These are phyloP conservation scores for Termitomyces titanicus DNA, from an alignment of 768 basidiomycete species.

Conservation along the genomic window DNA sequence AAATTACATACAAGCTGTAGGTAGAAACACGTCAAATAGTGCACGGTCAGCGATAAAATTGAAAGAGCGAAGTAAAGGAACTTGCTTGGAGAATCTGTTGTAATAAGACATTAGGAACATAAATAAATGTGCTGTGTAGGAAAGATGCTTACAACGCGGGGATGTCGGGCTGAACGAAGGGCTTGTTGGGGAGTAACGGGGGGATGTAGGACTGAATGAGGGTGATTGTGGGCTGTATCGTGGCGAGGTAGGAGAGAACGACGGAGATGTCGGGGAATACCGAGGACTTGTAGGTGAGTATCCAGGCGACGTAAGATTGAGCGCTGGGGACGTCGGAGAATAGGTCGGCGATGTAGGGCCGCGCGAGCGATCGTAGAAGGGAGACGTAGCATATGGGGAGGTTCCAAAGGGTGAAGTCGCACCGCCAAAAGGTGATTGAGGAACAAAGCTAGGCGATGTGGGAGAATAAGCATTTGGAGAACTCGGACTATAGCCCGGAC, in stretches of 20 bases:
- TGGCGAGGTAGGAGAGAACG: constrained; percentile 83
- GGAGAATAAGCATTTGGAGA: constrained; percentile 89
- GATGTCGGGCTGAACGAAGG: constrained; percentile 93
- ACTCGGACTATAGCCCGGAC: constrained; percentile 85
- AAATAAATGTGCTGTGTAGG: constrained; percentile 1
- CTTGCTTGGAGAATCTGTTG: constrained; percentile 78
- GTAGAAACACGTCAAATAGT: constrained; percentile 3
- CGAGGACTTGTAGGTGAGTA: constrained; percentile 84
- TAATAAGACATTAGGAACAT: constrained; percentile 17
- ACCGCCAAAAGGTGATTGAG: constrained; percentile 79
- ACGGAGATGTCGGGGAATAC: constrained; percentile 83
- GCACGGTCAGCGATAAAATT: constrained; percentile 20
- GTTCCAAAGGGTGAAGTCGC: constrained; percentile 81
- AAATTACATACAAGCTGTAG: constrained; percentile 66
- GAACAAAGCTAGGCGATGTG: constrained; percentile 82
- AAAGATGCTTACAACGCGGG: constrained; percentile 67
- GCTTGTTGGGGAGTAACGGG: constrained; percentile 84
- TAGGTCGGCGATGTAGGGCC: constrained; percentile 77
- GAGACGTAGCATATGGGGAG: constrained; percentile 81
- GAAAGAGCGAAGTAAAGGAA: constrained; percentile 11
- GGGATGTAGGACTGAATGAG: constrained; percentile 87
- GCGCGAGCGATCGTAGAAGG: constrained; percentile 67
- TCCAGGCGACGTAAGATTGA: constrained; percentile 78
- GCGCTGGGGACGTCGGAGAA: constrained; percentile 83
- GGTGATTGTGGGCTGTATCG: constrained; percentile 88